phyloP scores from a whole-genome alignment of 2,329 filamentous ascomycete genomes.

The Curvularia hawaiiensis region DNA sequence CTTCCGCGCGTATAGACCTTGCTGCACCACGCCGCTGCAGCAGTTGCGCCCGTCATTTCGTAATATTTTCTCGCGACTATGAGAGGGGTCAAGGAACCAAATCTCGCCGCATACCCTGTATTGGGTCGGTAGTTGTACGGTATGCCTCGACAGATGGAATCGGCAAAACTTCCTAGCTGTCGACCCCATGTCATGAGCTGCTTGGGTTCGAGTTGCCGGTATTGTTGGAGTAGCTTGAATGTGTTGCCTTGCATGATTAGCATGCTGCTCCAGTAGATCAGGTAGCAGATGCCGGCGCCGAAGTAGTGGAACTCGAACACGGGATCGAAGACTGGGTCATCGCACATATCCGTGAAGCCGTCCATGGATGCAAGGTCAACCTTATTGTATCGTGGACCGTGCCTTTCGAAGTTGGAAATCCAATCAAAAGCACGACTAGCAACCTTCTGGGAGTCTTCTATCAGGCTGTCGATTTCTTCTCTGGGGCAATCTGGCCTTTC shows the following conservation, averaged over 20 bases:
- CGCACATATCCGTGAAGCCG: conserved; percentile 34
- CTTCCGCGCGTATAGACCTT: conserved; percentile 35
- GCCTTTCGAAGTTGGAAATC: conserved; percentile 38
- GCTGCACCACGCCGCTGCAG: conserved; percentile 39
- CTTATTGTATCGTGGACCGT: conserved; percentile 37
- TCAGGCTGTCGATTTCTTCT: conserved; percentile 31
- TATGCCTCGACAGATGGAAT: conserved; percentile 40
- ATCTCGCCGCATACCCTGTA: conserved; percentile 41
- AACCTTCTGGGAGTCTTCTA: conserved; percentile 34
- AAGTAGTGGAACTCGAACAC: conserved; percentile 43
- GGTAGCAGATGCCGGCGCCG: conserved; percentile 40
- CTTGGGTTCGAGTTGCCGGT: conserved; percentile 34
- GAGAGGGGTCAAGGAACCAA: conserved; percentile 43
- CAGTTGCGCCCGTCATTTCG: conserved; percentile 33
- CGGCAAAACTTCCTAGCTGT: conserved; percentile 38
- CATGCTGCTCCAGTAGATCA: conserved; percentile 47
- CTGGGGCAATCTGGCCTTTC: neutral
- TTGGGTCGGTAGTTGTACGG: conserved; percentile 37
- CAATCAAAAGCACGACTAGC: conserved; percentile 36
- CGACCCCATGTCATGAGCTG: conserved; percentile 41
- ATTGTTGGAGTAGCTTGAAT: conserved; percentile 35
- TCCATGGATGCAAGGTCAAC: conserved; percentile 32
- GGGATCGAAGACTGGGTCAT: conserved; percentile 34
- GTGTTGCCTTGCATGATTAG: conserved; percentile 44
- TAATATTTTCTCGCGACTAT: conserved; percentile 45